These are phyloP conservation scores for Stachybotrys elegans DNA, from an alignment of 2,329 filamentous ascomycete species.

Conservation along the genomic window DNA sequence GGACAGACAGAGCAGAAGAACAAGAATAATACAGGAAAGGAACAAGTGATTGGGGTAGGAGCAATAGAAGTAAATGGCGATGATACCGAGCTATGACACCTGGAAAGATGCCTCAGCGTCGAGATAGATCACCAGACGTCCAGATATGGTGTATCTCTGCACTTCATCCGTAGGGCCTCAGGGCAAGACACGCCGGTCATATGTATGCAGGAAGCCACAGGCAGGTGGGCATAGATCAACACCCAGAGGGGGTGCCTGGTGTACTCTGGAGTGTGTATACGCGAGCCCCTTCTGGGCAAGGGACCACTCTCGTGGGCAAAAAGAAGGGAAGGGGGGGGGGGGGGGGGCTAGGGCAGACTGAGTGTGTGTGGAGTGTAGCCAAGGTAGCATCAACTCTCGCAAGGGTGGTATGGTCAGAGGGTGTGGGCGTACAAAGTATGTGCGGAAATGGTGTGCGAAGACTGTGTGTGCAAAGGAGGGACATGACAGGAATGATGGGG, in stretches of 20 bases:
- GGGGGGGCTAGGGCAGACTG: not conserved
- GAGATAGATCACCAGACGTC: not conserved
- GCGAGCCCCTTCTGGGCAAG: no score
- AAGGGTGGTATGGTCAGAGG: not conserved
- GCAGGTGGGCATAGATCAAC: not conserved
- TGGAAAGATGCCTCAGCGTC: not conserved
- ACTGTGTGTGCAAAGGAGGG: not conserved
- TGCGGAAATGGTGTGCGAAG: not conserved
- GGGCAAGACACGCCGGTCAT: not conserved
- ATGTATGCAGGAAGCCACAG: not conserved
- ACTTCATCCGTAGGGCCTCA: no score
- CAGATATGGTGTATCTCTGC: not conserved
- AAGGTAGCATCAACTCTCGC: not conserved
- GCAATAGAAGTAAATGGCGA: no score
- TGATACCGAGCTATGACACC: no score
- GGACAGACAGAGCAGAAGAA: not conserved
- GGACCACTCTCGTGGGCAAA: not conserved
- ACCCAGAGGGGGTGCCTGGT: no score
- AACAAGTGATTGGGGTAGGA: no score
- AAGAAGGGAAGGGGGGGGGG: not conserved
- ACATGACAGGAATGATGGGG: constrained; percentile 1
- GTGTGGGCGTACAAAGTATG: not conserved
- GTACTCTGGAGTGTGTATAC: no score
- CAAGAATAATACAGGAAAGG: no score
- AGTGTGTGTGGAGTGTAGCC: not conserved